These are phyloP conservation scores for Pseudocercospora fuligena DNA, from an alignment of 2,329 filamentous ascomycete genomes.

Conservation along the genomic window DNA sequence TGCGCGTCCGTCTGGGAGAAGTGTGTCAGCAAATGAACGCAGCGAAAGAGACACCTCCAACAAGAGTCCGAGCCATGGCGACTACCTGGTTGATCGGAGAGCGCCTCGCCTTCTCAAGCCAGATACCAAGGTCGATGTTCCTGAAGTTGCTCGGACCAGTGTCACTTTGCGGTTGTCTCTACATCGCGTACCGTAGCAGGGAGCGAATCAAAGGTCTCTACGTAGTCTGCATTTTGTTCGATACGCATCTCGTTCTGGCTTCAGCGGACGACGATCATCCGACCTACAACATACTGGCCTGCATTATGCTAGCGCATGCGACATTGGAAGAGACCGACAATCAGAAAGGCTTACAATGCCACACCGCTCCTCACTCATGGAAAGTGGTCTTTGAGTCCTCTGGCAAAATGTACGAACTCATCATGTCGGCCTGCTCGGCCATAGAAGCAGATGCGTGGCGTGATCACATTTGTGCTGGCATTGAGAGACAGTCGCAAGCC, in stretches of 20 bases:
- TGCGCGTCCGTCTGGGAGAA: slow-evolving; percentile 72
- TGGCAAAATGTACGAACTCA: slow-evolving; percentile 78
- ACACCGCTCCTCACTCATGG: slow-evolving; percentile 86
- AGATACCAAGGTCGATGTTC: slow-evolving; percentile 66
- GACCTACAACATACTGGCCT: slow-evolving; percentile 74
- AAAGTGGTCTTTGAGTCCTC: slow-evolving; percentile 83
- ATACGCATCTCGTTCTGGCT: slow-evolving; percentile 77
- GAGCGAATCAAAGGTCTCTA: slow-evolving; percentile 75
- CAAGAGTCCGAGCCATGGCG: slow-evolving; percentile 71
- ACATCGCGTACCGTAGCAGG: slow-evolving; percentile 79
- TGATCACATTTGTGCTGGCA: slow-evolving; percentile 63
- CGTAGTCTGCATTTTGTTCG: slow-evolving; percentile 84
- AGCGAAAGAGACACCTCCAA: slow-evolving; percentile 73
- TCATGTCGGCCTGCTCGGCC: slow-evolving; percentile 83
- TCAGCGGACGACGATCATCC: slow-evolving; percentile 66
- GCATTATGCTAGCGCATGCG: slow-evolving; percentile 69
- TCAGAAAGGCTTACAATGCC: slow-evolving; percentile 80
- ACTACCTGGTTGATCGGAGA: slow-evolving; percentile 87
- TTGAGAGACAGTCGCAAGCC: slow-evolving; percentile 56
- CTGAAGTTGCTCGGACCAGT: slow-evolving; percentile 76
- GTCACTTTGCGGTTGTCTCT: slow-evolving; percentile 78
- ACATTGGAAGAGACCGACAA: slow-evolving; percentile 76
- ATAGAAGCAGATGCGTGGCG: slow-evolving; percentile 84
- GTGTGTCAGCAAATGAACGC: slow-evolving; percentile 80
- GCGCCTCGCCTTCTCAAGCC: slow-evolving; percentile 73